These are phyloP conservation scores for Biscutella auriculata DNA, from an alignment of 441 rosid species.

Conservation along the genomic window DNA sequence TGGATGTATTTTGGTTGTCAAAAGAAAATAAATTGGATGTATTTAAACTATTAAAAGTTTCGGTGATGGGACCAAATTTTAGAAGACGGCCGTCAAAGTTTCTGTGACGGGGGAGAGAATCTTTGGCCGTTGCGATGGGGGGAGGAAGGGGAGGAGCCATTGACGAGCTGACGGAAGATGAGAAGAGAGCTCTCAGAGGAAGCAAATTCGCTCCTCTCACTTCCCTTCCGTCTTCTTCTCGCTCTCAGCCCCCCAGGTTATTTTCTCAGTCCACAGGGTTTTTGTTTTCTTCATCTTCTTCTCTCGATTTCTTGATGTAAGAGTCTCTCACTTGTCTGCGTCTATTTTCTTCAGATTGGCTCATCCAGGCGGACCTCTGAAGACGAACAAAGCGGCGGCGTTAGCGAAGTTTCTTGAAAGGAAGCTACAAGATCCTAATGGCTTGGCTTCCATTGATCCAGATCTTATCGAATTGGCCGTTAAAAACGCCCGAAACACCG, in stretches of 20 bases:
- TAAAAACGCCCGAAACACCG: conserved; percentile 51
- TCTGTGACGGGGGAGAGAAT: conserved; percentile 1
- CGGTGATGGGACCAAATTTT: background rate
- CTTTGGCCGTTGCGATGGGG: conserved; percentile 4
- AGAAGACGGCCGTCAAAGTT: conserved; percentile 15
- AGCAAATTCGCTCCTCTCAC: conserved; percentile 88
- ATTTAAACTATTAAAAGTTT: too few species aligned
- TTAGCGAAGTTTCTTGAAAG: conserved; percentile 76
- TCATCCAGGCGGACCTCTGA: conserved; percentile 86
- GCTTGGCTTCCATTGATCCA: conserved; percentile 60
- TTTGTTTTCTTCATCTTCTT: background rate
- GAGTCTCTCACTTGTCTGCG: background rate
- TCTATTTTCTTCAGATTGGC: conserved; percentile 44
- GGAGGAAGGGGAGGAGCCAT: conserved; percentile 17
- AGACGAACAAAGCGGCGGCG: conserved; percentile 85
- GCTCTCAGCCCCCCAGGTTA: conserved; percentile 28
- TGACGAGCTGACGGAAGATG: conserved; percentile 71
- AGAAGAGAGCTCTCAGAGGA: conserved; percentile 68
- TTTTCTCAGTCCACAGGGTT: conserved; percentile 21
- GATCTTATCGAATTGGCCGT: conserved; percentile 68
- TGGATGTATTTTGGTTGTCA: too few species aligned
- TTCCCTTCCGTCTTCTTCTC: conserved; percentile 26
- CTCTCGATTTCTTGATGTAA: background rate
- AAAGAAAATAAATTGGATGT: too few species aligned
- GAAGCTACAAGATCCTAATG: conserved; percentile 72